Conservation (phyloP, 345 rosid genomes). For the Populus tremula region DNA sequence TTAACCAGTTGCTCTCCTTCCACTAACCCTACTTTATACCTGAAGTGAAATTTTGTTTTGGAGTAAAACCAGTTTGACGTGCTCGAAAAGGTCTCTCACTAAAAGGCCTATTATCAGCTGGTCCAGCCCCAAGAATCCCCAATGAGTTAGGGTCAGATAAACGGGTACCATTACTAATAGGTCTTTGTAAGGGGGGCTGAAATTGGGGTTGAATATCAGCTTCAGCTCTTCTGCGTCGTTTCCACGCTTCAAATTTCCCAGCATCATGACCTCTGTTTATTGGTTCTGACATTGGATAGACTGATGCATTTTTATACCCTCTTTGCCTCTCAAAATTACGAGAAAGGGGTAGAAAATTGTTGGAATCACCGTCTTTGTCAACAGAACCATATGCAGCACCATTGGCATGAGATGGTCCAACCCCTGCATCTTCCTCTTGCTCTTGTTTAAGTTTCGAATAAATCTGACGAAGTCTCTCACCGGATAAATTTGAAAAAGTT, state of each 20-base stretch:
- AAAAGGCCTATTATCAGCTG: conserved; percentile 55
- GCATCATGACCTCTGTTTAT: conserved; percentile 60
- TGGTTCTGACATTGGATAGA: conserved; percentile 48
- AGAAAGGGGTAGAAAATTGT: conserved; percentile 37
- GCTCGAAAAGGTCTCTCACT: conserved; percentile 52
- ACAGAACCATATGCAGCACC: conserved; percentile 42
- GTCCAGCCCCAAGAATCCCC: conserved; percentile 96
- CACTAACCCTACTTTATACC: conserved; percentile 36
- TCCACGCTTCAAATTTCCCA: conserved; percentile 88
- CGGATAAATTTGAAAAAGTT: conserved; percentile 85
- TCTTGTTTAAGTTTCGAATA: conserved; percentile 87
- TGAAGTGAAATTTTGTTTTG: conserved; percentile 51
- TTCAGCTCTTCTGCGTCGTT: conserved; percentile 74
- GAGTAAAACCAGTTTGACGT: conserved; percentile 66
- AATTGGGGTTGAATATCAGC: conserved; percentile 34
- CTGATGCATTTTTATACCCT: conserved; percentile 43
- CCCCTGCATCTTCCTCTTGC: conserved; percentile 68
- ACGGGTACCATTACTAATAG: conserved; percentile 36
- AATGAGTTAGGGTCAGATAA: conserved; percentile 62
- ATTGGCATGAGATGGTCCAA: conserved; percentile 65
- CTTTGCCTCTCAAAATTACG: conserved; percentile 50
- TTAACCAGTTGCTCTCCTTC: conserved; percentile 22
- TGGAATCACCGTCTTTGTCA: conserved; percentile 45
- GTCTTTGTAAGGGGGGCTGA: conserved; percentile 51
- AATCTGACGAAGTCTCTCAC: conserved; percentile 82